A percentile compares a stretch with the other conserved stretches of the same genome.
Conservation (phyloP, 106 monocot genomes). For the Platanthera guangdongensis region DNA sequence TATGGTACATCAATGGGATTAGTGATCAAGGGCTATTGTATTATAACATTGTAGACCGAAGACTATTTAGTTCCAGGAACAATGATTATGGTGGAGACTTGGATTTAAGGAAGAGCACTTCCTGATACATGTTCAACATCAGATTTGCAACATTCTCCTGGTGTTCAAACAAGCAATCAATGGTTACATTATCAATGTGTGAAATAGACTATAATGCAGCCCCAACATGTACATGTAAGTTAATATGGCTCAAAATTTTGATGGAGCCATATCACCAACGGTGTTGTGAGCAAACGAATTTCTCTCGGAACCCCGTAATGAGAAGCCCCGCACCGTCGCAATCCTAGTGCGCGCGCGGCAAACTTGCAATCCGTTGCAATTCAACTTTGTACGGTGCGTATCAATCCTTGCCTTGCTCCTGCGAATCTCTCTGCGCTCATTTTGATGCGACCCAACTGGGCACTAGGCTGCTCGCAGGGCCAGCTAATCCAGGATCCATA, state of each 20-base stretch:
- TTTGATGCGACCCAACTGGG: no score
- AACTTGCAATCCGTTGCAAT: no score
- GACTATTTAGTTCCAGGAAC: background rate
- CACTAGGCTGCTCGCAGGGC: no score
- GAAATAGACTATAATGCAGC: background rate
- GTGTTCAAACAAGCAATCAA: background rate
- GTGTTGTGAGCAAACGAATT: no score
- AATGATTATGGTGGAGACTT: background rate
- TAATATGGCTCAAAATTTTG: slow-evolving; percentile 3
- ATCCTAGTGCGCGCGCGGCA: no score
- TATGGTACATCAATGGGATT: background rate
- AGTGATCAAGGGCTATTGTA: slow-evolving; percentile 1
- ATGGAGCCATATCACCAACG: background rate
- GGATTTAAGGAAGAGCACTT: background rate
- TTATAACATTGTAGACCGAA: background rate
- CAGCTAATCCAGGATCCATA: no score
- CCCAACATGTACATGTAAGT: background rate
- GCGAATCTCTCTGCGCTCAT: no score
- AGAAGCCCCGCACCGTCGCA: no score
- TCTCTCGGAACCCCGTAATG: no score
- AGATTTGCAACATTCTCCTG: background rate
- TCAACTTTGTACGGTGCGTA: no score
- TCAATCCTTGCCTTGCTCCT: no score
- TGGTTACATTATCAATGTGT: background rate
- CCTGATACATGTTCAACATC: background rate